Percentiles rank a stretch among this genome's conserved stretches.
phyloP scores from a whole-genome alignment of 2,329 filamentous ascomycete genomes.

The Cercospora citrullina region DNA sequence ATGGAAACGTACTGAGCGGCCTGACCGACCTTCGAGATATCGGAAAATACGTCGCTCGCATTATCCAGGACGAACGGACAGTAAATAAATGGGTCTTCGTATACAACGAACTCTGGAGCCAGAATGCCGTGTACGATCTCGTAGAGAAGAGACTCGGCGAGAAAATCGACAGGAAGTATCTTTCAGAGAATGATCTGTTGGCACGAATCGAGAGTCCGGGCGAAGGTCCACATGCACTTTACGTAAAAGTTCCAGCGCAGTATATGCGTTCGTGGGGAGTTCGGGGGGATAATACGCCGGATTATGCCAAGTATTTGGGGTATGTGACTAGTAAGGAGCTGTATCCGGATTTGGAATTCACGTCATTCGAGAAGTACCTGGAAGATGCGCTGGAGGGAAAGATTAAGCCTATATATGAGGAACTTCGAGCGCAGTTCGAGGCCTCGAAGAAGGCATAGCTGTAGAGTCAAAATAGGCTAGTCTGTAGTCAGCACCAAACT shows the following conservation, averaged over 20 bases:
- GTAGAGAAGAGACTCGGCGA: conserved; percentile 54
- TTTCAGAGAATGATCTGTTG: conserved; percentile 40
- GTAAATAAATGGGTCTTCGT: conserved; percentile 55
- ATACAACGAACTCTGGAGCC: conserved; percentile 49
- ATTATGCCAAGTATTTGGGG: conserved; percentile 54
- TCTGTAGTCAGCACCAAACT: neutral
- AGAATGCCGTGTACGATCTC: conserved; percentile 50
- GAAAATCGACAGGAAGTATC: conserved; percentile 39
- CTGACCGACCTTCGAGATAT: conserved; percentile 56
- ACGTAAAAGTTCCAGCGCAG: conserved; percentile 40
- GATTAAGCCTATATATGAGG: conserved; percentile 27
- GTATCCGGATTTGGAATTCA: conserved; percentile 54
- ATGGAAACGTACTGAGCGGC: conserved; percentile 48
- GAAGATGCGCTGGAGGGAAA: conserved; percentile 46
- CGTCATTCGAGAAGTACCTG: conserved; percentile 44
- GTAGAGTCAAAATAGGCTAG: neutral
- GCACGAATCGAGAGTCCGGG: conserved; percentile 36
- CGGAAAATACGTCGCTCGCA: conserved; percentile 53
- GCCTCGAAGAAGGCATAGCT: conserved; percentile 46
- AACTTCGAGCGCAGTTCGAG: conserved; percentile 46
- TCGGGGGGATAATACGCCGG: conserved; percentile 56
- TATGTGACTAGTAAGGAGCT: conserved; percentile 54
- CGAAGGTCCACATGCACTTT: conserved; percentile 20
- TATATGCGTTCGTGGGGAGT: conserved; percentile 52
- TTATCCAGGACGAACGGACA: conserved; percentile 55